Conservation (phyloP, 2,329 filamentous ascomycete species). For the Colletotrichum sp. region DNA sequence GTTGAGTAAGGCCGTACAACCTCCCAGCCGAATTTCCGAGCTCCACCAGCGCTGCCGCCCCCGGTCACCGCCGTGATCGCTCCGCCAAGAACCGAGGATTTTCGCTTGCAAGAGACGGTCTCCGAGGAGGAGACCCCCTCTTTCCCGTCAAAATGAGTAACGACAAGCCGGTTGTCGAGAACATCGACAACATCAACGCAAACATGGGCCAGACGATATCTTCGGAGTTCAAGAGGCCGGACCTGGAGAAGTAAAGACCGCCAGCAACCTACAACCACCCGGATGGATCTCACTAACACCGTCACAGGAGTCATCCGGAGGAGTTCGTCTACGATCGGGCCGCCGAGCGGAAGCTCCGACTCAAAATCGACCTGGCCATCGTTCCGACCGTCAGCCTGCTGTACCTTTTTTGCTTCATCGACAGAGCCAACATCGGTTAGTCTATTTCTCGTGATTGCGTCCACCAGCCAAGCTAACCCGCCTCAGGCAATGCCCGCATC, state of each 20-base stretch:
- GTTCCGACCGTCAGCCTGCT: constrained; percentile 66
- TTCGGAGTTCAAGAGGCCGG: not conserved
- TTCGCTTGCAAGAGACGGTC: not conserved
- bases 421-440: constrained; percentile 69
- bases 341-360: constrained; percentile 45
- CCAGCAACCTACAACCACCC: not conserved
- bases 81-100: not conserved
- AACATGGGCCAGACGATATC: not conserved
- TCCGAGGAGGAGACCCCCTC: not conserved
- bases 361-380: constrained; percentile 67
- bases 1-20: not conserved
- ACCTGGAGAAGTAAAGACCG: not conserved
- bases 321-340: constrained; percentile 27
- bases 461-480: not conserved
- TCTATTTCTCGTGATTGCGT: rapidly evolving
- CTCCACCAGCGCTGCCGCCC: not conserved
- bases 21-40: not conserved
- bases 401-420: constrained; percentile 72
- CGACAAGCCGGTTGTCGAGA: constrained; percentile 6
- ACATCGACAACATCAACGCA: constrained; percentile 5
- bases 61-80: not conserved
- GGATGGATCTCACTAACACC: not conserved
- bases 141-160: not conserved
- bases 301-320: not conserved
- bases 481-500: constrained; percentile 61